phyloP scores from a whole-genome alignment of 495 filamentous ascomycete species.

The Pseudevernia furfuracea region DNA sequence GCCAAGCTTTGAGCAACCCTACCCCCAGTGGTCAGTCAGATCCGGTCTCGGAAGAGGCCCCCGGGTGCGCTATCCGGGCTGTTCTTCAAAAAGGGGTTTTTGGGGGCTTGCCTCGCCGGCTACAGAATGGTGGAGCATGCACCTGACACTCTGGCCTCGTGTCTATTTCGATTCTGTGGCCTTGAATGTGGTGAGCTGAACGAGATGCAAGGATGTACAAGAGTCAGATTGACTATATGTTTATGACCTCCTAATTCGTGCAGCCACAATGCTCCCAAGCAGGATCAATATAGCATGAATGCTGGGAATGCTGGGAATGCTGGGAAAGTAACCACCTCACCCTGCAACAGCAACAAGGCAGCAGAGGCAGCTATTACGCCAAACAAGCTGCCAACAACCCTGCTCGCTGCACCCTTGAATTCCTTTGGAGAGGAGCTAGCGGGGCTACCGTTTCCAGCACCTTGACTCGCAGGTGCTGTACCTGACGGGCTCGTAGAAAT shows the following conservation, averaged over 20 bases:
- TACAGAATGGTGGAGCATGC: background rate
- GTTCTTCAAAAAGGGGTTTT: too few relatives aligned
- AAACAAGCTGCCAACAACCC: slow-evolving; percentile 11
- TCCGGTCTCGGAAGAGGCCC: too few relatives aligned
- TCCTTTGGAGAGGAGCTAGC: background rate
- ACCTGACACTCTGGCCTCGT: background rate
- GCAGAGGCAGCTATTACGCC: slow-evolving; percentile 9
- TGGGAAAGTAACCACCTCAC: background rate
- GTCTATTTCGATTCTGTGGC: background rate
- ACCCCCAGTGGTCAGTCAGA: too few relatives aligned
- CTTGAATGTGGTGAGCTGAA: background rate
- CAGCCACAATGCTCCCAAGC: background rate
- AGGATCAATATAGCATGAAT: background rate
- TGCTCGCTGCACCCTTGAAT: slow-evolving; percentile 21
- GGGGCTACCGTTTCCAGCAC: slow-evolving; percentile 1
- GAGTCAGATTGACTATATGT: background rate
- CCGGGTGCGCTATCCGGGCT: too few relatives aligned
- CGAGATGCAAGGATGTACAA: background rate
- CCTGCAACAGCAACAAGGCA: background rate
- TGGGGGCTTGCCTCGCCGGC: background rate
- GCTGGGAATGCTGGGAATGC: background rate
- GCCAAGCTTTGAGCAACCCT: too few relatives aligned
- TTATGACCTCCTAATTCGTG: background rate
- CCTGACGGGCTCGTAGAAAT: background rate
- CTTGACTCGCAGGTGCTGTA: slow-evolving; percentile 4